Base-by-base conservation (phyloP, 2,329 filamentous ascomycete species). In the Aquanectria penicillioides region DNA sequence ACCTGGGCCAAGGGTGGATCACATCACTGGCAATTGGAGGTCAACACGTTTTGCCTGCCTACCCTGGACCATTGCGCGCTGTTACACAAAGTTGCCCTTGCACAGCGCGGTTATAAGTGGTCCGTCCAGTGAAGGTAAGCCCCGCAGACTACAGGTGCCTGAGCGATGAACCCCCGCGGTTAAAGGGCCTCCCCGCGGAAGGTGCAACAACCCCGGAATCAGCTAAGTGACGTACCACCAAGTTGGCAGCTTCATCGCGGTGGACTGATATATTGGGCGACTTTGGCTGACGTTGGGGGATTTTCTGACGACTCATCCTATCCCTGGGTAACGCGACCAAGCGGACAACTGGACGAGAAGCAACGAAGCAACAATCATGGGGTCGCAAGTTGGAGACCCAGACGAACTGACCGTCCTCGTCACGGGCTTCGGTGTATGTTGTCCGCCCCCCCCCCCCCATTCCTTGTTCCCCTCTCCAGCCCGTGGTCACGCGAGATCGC, bases 341-440 rank as follows among this genome's bases (percentile, higher is more conserved):
- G n/a, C 47, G 44, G 43, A 47, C 17, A 44, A 22, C n/a, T 12
- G 34, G 47, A 10, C 33, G 22, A 17, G 33, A 38, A 22, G 36
- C 34, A 36, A 48, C 29, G 18, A 25, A 17, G 5, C 5, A 43
- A 26, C 17, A 41, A 34, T 49, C 28, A 77, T 78, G 75, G 75
- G 74, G n/a, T 78, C 75, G 2, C 72, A 74, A 43, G 63, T 67
- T 20, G 66, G 67, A 37, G 67, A 74, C 15, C 69, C 77, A 47
- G 78, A 85, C 34, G 85, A 88, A 68, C 72, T 87, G 61, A 85
- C 80, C 20, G 81, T 88, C 56, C 76, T 88, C 58, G 82, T 89
- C 64, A 88, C 86, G 12, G 86, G 86, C 56, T 89, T 88, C 69
- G 83, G 78, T 55, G 86, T 89, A 79, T 57, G 80, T 25, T 40